Base-by-base conservation (phyloP, 495 filamentous ascomycete genomes). In the Bryoglossum gracile region DNA sequence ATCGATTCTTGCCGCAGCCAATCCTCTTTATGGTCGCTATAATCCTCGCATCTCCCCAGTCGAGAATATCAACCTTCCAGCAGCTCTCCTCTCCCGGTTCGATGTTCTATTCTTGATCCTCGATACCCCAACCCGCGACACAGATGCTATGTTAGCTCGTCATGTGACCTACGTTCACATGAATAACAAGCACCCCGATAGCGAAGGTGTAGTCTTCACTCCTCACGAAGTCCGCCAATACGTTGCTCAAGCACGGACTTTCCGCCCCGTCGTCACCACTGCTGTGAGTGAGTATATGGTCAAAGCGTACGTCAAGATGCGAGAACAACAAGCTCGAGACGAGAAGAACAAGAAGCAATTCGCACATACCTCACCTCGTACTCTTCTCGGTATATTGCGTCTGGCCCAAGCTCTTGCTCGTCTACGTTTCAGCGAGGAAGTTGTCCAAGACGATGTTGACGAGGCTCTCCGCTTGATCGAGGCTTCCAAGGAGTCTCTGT, bases 81-180 rank as follows among this genome's bases (percentile, higher is more conserved):
- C 92, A 6, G 92, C 92, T 14, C 75, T 98, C 8, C 82, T 98
- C 3, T 95, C 90, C 33, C 87, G 92, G 71, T 98, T 98, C 69
- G 92, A 98, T 67, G 74, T 97, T 53, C 81, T 98, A 56, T 98
- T 95, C 74, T 74, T 98, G 24, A 91, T 98, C 55, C 82, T 98
- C 10, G 92, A 98, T 67, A 92, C 85, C 1, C 94, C 94, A 1
- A 82, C 78, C 3, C 81, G 86, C 26, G 94, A 98, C 22, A 73
- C 75, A 3, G 92, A 98, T 63, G 89, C 94, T 55, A 86, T 94
- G 61, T 77, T 98, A n/a, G 92, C 91, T 30, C 81, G 81, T 59
- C 92, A 98, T 72, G 92, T 98, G 54, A 86, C 94, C 26, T 87
- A 90, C 65, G 92, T 98, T 19, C 92, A 98, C 68, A 97, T 97